These are phyloP conservation scores for Beauveria medogensis DNA, from an alignment of 2,329 filamentous ascomycete species.

Conservation along the genomic window DNA sequence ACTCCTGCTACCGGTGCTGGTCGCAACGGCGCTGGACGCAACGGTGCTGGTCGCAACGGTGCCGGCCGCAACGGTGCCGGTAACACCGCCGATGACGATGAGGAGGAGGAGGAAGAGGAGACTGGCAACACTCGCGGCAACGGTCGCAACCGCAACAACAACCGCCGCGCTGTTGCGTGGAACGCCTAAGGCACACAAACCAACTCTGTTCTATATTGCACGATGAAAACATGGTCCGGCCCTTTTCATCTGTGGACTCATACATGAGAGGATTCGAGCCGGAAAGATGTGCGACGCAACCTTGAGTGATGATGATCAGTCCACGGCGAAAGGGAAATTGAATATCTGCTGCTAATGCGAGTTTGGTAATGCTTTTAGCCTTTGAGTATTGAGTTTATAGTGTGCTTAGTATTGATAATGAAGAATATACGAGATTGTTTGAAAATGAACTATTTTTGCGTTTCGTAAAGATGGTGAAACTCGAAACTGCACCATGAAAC, in stretches of 20 bases:
- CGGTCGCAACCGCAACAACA: constrained; percentile 1
- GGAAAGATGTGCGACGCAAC: neutral
- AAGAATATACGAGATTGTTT: neutral
- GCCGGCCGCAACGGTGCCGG: neutral
- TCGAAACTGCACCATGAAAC: neutral
- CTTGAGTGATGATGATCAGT: neutral
- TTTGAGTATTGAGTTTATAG: neutral
- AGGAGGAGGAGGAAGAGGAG: constrained; percentile 1
- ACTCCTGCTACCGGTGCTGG: neutral
- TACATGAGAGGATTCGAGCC: neutral
- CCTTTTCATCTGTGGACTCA: neutral
- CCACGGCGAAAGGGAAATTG: neutral
- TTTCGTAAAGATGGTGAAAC: neutral
- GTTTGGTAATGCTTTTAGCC: neutral
- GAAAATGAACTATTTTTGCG: neutral
- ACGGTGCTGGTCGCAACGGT: neutral
- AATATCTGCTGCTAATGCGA: neutral
- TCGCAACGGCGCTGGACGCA: neutral
- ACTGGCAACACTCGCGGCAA: constrained; percentile 6
- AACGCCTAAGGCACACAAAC: constrained; percentile 9
- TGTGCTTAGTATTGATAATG: neutral
- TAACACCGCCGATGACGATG: neutral
- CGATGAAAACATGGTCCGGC: neutral
- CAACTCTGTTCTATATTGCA: neutral
- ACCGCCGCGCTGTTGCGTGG: constrained; percentile 15